Conservation (phyloP, 257 asterid species). For the Solanum verrucosum region DNA sequence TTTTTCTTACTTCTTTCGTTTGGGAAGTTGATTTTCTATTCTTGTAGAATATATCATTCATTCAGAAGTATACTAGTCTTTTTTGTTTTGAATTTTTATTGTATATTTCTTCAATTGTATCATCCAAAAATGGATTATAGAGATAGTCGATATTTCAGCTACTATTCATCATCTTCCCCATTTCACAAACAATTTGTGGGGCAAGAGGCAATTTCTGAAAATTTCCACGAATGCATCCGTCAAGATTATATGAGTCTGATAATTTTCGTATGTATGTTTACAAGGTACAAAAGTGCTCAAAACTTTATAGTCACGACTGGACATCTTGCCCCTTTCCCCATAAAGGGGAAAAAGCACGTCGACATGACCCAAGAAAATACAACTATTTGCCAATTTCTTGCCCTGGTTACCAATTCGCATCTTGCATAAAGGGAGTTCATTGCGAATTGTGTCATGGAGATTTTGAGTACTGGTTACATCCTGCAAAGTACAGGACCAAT, state of each 20-base stretch:
- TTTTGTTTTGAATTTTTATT: too few species aligned
- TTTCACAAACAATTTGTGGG: not conserved
- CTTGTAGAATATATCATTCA: too few species aligned
- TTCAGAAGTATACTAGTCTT: too few species aligned
- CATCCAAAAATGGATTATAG: not conserved
- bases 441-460: too few species aligned
- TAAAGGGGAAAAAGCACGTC: not conserved
- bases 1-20: too few species aligned
- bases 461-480: too few species aligned
- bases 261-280: not conserved
- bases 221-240: not conserved
- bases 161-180: not conserved
- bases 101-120: not conserved
- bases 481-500: too few species aligned
- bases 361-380: not conserved
- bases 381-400: too few species aligned
- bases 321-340: not conserved
- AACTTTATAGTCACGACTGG: not conserved
- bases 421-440: too few species aligned
- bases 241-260: not conserved
- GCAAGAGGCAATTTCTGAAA: not conserved
- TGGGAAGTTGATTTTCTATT: too few species aligned
- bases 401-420: too few species aligned
- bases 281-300: not conserved
- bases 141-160: not conserved